Base-by-base conservation (phyloP, 495 filamentous ascomycete species). In the Talaromyces stipitatus region DNA sequence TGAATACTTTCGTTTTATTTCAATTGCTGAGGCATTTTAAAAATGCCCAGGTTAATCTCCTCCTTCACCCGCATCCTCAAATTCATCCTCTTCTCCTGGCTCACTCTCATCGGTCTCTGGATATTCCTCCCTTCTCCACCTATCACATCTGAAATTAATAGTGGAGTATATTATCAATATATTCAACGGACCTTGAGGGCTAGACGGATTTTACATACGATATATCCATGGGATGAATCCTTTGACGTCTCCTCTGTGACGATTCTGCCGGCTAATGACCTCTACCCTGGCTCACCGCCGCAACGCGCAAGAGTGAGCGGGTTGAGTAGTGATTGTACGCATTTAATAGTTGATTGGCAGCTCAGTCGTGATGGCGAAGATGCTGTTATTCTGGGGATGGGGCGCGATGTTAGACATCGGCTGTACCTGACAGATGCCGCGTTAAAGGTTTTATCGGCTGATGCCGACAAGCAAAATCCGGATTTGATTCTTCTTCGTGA, bases 31-130 rank as follows among this genome's bases (percentile, higher is more conserved):
- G 20, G 5, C 6, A 27, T 1, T 2, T 7, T 1, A 4, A n/a
- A 38, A 55, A 55, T 55, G 54, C 54, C 54, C 33, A 55, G 54
- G 46, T 43, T 55, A 38, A 55, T 51, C 28, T 51, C 48, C 54
- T 27, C 36, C 24, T 9, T 41, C 26, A 10, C 36, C 14, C 54
- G 54, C 4, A 38, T 46, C 24, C 14, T 55, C 32, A 55, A 55
- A 55, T 2, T 28, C 23, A 10, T 55, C 38, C 22, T 29, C 12
- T n/a, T 29, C 8, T 55, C 36, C 20, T 55, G 33, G 36, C 32
- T 55, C 33, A 27, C 18, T n/a, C 54, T 55, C 20, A 41, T 55
- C 36, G 54, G 54, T 28, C 54, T 55, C 20, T 55, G 54, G 54
- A 14, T 24, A 22, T 55, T 55, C 20, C 54, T 55, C 3, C 54